Evolutionary conservation across 2,329 filamentous ascomycete genomes (phyloP), one percentile per base, ranked within the genome.

Genomic region (Didymella sp.): DNA sequence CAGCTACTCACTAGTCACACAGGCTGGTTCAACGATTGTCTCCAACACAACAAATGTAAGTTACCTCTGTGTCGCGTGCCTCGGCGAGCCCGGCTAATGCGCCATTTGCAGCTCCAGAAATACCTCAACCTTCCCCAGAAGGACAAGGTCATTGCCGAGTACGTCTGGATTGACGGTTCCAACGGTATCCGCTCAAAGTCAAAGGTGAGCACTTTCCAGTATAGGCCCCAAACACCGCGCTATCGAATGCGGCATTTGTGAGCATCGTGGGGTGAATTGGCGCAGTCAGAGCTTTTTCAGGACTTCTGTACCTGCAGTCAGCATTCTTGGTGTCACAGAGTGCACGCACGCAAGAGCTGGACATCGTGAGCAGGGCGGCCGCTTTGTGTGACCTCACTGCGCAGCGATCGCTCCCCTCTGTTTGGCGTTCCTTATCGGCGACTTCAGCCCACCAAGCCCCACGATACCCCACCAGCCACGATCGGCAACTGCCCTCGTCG

Each of bases 181-280:
- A 92, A 93, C 77, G 89, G 89, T 73, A 85, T 91, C 70, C 92
- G 95, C 73, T 96, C 92, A 77, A 99, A 98, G 85, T 94, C 90
- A 76, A 96, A 92, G 86, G 94, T 97, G 84, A 84, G 91, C 64
- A 56, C 64, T 61, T 60, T 64, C 59, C 60, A 40, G 17, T 24
- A 44, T 51, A 38, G 31, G 22, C 42, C 45, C 51, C 27, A 54
- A 47, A 57, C 48, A 43, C 38, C 19, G 49, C 51, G 33, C 43
- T 27, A 25, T 44, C n/a, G 24, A 21, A 37, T 53, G 59, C 59
- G 53, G 58, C 53, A 63, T 63, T 58, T 57, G 43, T 12, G 37
- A 40, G 25, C 43, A 25, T 31, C 19, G 37, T 48, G 37, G 38
- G 48, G 38, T 52, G 51, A 38, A 48, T 40, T 30, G 42, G 56